A percentile compares a stretch with the other conserved stretches of the same genome.
Evolutionary conservation across 225 moss, liverwort and hornwort genomes (phyloP).

Genomic region (Anthoceros angustus): DNA sequence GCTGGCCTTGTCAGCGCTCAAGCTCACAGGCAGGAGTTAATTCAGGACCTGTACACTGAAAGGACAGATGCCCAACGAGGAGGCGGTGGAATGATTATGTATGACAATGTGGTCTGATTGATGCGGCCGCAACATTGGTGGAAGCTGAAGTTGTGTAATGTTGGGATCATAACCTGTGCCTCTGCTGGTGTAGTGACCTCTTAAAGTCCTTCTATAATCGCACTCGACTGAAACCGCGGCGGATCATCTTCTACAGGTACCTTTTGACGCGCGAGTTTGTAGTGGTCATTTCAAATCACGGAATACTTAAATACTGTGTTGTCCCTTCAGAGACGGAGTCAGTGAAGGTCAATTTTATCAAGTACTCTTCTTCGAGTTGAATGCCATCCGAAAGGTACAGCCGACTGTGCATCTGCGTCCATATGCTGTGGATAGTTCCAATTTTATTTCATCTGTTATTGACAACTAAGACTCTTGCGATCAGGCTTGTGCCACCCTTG

Average conservation of each 20-base stretch:
- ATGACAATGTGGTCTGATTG: not conserved
- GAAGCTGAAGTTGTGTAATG: not conserved
- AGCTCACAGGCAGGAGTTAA: constrained; percentile 8
- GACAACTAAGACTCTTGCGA: not conserved
- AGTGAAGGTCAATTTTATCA: constrained; percentile 11
- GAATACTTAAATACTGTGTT: too few relatives aligned
- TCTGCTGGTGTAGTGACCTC: not conserved
- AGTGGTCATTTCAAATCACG: too few relatives aligned
- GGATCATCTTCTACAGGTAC: constrained; percentile 11
- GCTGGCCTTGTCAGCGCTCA: constrained; percentile 7
- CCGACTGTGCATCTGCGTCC: not conserved
- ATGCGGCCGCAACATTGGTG: too few relatives aligned
- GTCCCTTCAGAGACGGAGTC: constrained; percentile 5
- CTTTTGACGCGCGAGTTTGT: not conserved
- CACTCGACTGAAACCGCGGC: constrained; percentile 4
- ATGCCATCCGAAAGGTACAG: constrained; percentile 9
- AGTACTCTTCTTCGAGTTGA: constrained; percentile 7
- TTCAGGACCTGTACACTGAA: constrained; percentile 9
- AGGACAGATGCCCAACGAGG: constrained; percentile 6
- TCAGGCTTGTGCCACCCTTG: constrained; percentile 6
- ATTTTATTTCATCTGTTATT: not conserved
- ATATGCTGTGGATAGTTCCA: not conserved
- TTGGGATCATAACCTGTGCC: not conserved
- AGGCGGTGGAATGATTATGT: constrained; percentile 4
- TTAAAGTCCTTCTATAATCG: constrained; percentile 4